Evolutionary conservation across 352 stramenopile genomes (phyloP).

Genomic region (Achlya hypogyna): DNA sequence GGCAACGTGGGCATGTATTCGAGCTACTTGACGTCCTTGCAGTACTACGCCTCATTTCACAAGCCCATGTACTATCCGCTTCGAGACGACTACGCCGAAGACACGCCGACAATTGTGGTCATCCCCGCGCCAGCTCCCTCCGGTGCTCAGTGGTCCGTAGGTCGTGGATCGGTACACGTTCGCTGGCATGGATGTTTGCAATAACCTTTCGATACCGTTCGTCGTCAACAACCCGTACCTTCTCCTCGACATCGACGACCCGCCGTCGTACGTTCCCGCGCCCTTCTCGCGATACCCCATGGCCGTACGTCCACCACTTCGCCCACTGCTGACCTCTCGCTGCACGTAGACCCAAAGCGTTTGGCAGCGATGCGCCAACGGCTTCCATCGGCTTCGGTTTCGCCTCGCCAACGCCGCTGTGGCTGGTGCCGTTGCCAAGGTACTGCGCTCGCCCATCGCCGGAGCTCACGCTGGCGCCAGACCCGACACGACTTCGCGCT

Average conservation of each 20-base stretch:
- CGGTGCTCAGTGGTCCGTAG: not conserved
- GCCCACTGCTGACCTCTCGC: not conserved
- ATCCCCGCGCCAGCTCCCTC: not conserved
- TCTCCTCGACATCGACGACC: constrained; percentile 78
- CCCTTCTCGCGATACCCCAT: constrained; percentile 77
- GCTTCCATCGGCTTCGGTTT: constrained; percentile 65
- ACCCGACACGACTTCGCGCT: constrained; percentile 45
- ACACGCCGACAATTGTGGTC: constrained; percentile 49
- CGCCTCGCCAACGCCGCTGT: constrained; percentile 30
- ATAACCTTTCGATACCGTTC: constrained; percentile 58
- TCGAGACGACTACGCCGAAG: constrained; percentile 47
- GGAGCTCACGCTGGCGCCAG: constrained; percentile 4
- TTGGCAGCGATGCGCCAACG: constrained; percentile 70
- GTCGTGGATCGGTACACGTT: constrained; percentile 79
- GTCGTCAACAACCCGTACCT: constrained; percentile 74
- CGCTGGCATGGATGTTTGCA: constrained; percentile 56
- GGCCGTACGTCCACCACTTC: constrained; percentile 37
- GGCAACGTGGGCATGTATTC: constrained; percentile 34
- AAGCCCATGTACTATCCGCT: constrained; percentile 58
- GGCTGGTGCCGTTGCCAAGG: constrained; percentile 45
- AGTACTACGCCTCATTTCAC: constrained; percentile 72
- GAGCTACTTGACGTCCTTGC: constrained; percentile 54
- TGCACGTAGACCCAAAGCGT: constrained; percentile 54
- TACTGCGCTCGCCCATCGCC: constrained; percentile 16
- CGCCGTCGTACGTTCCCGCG: constrained; percentile 65